phyloP scores from a whole-genome alignment of 176 grass and related monocot species.

The Raddia distichophylla region DNA sequence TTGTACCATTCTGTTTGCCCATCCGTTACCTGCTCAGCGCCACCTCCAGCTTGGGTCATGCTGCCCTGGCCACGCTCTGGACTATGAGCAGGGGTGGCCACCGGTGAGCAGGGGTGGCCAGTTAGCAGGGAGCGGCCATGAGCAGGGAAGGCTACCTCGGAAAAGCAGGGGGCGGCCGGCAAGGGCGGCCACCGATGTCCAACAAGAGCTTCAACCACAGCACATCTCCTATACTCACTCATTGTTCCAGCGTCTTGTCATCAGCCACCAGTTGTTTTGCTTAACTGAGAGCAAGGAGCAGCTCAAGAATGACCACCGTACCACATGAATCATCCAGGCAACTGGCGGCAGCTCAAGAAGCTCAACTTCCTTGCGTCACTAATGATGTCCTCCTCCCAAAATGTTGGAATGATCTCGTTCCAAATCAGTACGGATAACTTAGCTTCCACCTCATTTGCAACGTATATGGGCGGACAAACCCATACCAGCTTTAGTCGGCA shows the following conservation, averaged over 20 bases:
- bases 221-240: conserved; percentile 78
- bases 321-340: conserved; percentile 79
- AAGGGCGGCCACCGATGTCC: no score
- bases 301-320: conserved; percentile 92
- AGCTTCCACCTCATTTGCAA: conserved; percentile 75
- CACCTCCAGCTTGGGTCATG: no score
- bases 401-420: conserved; percentile 92
- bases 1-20: no score
- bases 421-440: conserved; percentile 89
- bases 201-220: conserved; percentile 64
- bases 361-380: conserved; percentile 81
- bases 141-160: no score
- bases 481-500: conserved; percentile 75
- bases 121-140: no score
- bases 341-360: conserved; percentile 87
- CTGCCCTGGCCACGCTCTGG: no score
- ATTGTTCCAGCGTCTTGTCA: conserved; percentile 61
- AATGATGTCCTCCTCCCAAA: conserved; percentile 93
- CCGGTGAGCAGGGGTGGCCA: no score
- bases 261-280: conserved; percentile 71
- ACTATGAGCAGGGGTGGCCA: no score
- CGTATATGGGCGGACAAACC: conserved; percentile 84
- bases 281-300: conserved; percentile 82
- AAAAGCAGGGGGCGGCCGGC: no score
- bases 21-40: no score